phyloP scores from a whole-genome alignment of 805 yeast genomes.

The Torulaspora indica region DNA sequence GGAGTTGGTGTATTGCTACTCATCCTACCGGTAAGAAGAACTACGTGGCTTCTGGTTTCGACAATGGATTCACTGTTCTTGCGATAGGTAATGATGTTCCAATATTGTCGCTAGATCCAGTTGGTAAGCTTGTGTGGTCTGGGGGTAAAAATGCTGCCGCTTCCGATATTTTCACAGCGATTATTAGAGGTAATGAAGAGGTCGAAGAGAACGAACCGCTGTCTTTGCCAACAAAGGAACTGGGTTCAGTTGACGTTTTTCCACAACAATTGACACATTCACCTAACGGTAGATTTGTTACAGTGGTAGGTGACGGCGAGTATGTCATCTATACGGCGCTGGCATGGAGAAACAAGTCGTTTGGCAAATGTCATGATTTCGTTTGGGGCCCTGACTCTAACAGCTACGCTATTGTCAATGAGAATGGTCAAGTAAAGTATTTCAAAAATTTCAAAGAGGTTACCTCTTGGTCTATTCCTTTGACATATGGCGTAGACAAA shows the following conservation, averaged over 20 bases:
- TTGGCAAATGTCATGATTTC: constrained; percentile 85
- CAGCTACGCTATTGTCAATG: constrained; percentile 76
- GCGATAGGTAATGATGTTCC: constrained; percentile 95
- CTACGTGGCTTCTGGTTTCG: constrained; percentile 87
- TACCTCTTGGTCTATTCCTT: constrained; percentile 55
- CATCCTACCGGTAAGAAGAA: constrained; percentile 62
- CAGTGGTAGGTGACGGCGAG: constrained; percentile 98
- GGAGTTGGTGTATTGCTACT: constrained; percentile 92
- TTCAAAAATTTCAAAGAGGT: constrained; percentile 84
- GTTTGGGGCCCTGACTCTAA: constrained; percentile 94
- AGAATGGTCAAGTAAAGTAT: constrained; percentile 58
- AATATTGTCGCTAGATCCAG: constrained; percentile 83
- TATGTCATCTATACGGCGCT: constrained; percentile 92
- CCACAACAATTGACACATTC: constrained; percentile 86
- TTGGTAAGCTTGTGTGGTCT: constrained; percentile 88
- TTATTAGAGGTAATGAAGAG: constrained; percentile 65
- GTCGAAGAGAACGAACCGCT: constrained; percentile 77
- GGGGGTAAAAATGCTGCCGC: constrained; percentile 57
- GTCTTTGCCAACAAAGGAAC: constrained; percentile 75
- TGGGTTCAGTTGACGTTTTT: constrained; percentile 91
- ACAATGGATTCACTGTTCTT: constrained; percentile 85
- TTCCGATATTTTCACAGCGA: constrained; percentile 74
- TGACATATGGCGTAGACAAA: constrained; percentile 69
- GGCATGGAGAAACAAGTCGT: constrained; percentile 96
- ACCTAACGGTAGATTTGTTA: constrained; percentile 94